Conservation (phyloP, 805 yeast species). For the Saccharomycopsis selenospora region DNA sequence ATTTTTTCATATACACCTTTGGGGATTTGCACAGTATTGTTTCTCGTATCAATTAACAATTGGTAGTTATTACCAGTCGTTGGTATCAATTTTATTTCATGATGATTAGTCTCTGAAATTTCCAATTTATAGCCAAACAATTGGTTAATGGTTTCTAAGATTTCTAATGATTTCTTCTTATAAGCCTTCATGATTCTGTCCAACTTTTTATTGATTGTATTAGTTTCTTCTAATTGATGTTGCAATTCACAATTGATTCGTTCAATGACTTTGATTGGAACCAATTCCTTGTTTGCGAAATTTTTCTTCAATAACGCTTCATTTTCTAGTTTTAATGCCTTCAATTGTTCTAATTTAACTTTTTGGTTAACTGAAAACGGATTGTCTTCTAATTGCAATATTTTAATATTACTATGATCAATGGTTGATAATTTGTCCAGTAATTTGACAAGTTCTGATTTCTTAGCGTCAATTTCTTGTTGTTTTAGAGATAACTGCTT, state of each 20-base stretch:
- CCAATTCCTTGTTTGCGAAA: slow-evolving; percentile 23
- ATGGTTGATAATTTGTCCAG: too few species aligned
- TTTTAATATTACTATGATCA: slow-evolving; percentile 37
- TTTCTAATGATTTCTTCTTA: slow-evolving; percentile 60
- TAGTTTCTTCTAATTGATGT: slow-evolving; percentile 39
- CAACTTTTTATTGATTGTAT: slow-evolving; percentile 44
- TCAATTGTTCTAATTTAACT: slow-evolving; percentile 46
- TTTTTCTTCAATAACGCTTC: slow-evolving; percentile 37
- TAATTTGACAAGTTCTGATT: too few species aligned
- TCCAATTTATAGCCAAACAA: slow-evolving; percentile 71
- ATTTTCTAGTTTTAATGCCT: slow-evolving; percentile 51
- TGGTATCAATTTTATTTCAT: not conserved
- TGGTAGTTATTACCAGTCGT: not conserved
- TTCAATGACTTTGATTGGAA: slow-evolving; percentile 61
- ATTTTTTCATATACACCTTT: slow-evolving; percentile 46
- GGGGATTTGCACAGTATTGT: slow-evolving; percentile 25
- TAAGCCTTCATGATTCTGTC: slow-evolving; percentile 49
- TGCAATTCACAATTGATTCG: slow-evolving; percentile 49
- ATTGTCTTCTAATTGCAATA: slow-evolving; percentile 58
- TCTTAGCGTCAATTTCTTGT: too few species aligned
- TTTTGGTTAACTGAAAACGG: slow-evolving; percentile 58
- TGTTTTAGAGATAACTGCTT: slow-evolving; percentile 33
- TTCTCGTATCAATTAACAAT: not conserved
- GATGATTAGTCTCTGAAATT: slow-evolving; percentile 32
- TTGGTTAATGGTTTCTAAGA: slow-evolving; percentile 57